Evolutionary conservation across 2,329 filamentous ascomycete genomes (phyloP).

Genomic region (Cladobotryum mycophilum): DNA sequence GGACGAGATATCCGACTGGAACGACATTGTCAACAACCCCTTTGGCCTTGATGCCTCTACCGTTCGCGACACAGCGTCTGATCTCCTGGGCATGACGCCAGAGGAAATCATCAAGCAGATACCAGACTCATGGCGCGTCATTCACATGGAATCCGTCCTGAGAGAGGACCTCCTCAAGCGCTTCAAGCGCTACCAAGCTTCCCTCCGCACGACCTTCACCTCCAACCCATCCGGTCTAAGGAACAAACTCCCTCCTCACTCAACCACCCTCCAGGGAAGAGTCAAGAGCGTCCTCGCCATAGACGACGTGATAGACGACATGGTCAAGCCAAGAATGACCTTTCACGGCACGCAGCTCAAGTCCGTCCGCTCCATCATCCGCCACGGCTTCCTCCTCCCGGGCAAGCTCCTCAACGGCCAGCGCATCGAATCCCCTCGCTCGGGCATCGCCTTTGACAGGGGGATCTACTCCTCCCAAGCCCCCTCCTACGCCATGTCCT

Average conservation of each 20-base stretch:
- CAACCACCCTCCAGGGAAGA: slow-evolving; percentile 9
- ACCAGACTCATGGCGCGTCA: slow-evolving; percentile 25
- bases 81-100: slow-evolving; percentile 23
- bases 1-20: slow-evolving; percentile 11
- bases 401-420: slow-evolving; percentile 17
- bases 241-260: slow-evolving; percentile 12
- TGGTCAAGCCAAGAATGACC: slow-evolving; percentile 30
- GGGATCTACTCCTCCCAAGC: slow-evolving; percentile 40
- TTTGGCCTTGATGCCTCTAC: slow-evolving; percentile 15
- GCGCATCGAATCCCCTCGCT: slow-evolving; percentile 13
- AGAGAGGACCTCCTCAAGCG: slow-evolving; percentile 25
- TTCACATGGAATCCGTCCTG: slow-evolving; percentile 35
- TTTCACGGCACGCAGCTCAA: slow-evolving; percentile 35
- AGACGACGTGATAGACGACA: slow-evolving; percentile 29
- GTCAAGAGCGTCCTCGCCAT: slow-evolving; percentile 5
- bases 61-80: slow-evolving; percentile 14
- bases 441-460: slow-evolving; percentile 32
- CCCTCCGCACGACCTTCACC: slow-evolving; percentile 21
- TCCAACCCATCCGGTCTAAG: slow-evolving; percentile 7
- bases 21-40: slow-evolving; percentile 14
- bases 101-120: slow-evolving; percentile 27
- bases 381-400: slow-evolving; percentile 37
- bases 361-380: slow-evolving; percentile 36
- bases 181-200: slow-evolving; percentile 23
- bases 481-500: slow-evolving; percentile 32